A percentile compares a stretch with the other conserved stretches of the same genome.
Conservation (phyloP, 2,329 filamentous ascomycete genomes). For the Plenodomus lindquistii region DNA sequence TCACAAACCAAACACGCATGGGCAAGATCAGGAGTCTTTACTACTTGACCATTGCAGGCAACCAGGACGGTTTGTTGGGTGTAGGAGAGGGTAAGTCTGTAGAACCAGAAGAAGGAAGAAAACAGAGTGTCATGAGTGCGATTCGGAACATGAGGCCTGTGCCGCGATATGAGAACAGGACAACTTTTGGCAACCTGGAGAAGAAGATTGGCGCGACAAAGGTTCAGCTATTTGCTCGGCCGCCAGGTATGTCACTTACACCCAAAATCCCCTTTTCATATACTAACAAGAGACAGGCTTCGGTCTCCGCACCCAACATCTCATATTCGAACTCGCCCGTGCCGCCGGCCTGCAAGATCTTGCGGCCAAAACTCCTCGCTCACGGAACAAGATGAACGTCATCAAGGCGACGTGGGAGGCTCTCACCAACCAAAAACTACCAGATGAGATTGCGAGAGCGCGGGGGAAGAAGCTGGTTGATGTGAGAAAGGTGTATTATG, state of each 20-base stretch:
- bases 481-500: constrained; percentile 96
- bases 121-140: constrained; percentile 78
- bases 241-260: constrained; percentile 70
- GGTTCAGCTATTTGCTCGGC: constrained; percentile 78
- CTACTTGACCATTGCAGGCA: constrained; percentile 80
- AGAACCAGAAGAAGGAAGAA: constrained; percentile 67
- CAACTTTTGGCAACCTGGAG: constrained; percentile 83
- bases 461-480: constrained; percentile 95
- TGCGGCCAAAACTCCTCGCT: constrained; percentile 78
- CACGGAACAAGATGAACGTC: constrained; percentile 96
- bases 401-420: constrained; percentile 90
- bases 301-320: constrained; percentile 85
- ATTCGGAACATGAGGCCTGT: constrained; percentile 94
- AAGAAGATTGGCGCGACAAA: constrained; percentile 87
- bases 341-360: constrained; percentile 86
- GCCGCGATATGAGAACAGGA: constrained; percentile 85
- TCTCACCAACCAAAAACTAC: constrained; percentile 79
- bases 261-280: not conserved
- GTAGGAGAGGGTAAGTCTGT: constrained; percentile 88
- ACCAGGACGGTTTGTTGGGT: constrained; percentile 81
- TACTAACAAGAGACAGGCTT: constrained; percentile 66
- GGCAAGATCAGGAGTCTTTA: constrained; percentile 85
- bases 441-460: constrained; percentile 86
- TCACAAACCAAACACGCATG: constrained; percentile 92
- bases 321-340: constrained; percentile 93